Evolutionary conservation across 768 basidiomycete genomes (phyloP), one percentile per base, ranked within the genome.

Genomic region (Neoboletus magnificus): DNA sequence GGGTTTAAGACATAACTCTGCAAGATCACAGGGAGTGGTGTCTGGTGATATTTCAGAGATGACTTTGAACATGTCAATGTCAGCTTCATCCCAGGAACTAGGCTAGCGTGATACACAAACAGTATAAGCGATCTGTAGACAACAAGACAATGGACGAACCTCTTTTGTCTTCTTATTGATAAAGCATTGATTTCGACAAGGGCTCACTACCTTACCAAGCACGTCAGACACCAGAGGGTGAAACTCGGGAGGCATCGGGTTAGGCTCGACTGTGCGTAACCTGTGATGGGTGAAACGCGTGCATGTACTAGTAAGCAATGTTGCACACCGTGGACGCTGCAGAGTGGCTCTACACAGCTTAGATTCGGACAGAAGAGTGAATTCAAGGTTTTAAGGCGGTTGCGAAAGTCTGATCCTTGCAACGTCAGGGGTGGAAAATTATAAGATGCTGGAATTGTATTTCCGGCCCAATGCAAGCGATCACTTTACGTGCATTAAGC

Each of bases 1-100:
- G 6, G 84, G 80, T 57, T 81, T 84, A 11, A 74, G 73, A 64
- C 81, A 81, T 16, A 87, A 68, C 1, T 72, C 63, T 18, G 83
- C 80, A 13, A 87, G 67, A 44, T 83, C 77, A 57, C 87, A 88
- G 0, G 84, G 74, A 0, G 71, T 65, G 4, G 71, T 63, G 44
- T 83, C 77, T 8, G 79, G 79, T 0, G 74, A 70, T 23, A 80
- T 65, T 16, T 76, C 68, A 11, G 82, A 67, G 6, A 82, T 62
- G 2, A 66, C 68, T 22, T 59, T 65, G 3, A 87, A 62, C 0
- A 69, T 58, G 35, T 79, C 73, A 4, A 73, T 51, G 7, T 83
- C 80, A 0, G 63, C 46, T 20, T 62, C 56, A 9, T 59, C 66
- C 80, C 83, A 83, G 16, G 71, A 68, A 15, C 42, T 50, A 62